These are phyloP conservation scores for Limnomonas spitsbergensis DNA, from an alignment of 139 green algal species.

Conservation along the genomic window DNA sequence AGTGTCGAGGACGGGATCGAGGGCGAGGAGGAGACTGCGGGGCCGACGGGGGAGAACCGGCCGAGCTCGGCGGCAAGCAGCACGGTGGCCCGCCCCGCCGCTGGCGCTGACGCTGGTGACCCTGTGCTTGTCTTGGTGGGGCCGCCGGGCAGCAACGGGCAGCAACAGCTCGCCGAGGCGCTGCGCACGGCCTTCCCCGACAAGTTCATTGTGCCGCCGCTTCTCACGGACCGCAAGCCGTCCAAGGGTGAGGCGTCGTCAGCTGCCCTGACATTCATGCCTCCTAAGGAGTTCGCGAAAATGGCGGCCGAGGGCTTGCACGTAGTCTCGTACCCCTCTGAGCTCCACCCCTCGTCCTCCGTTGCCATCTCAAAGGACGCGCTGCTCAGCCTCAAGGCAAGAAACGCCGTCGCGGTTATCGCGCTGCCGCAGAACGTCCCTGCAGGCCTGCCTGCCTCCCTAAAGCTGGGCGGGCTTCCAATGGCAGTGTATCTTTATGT, in stretches of 20 bases:
- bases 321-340: slow-evolving; percentile 3
- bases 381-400: slow-evolving; percentile 1
- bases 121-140: slow-evolving; percentile 39
- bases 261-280: slow-evolving; percentile 24
- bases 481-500: not conserved
- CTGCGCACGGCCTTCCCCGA: slow-evolving; percentile 34
- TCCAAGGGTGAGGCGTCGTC: slow-evolving; percentile 34
- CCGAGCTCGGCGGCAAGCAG: too few relatives aligned
- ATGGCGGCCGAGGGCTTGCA: slow-evolving; percentile 21
- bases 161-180: not conserved
- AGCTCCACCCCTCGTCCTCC: slow-evolving; percentile 14
- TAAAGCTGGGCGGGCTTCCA: not conserved
- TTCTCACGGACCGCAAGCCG: slow-evolving; percentile 50
- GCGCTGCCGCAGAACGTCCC: slow-evolving; percentile 17
- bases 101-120: not conserved
- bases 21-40: not conserved
- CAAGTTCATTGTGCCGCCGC: slow-evolving; percentile 42
- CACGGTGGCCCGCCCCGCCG: not conserved
- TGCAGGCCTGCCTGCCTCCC: not conserved
- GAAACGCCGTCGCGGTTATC: slow-evolving; percentile 32
- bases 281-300: slow-evolving; percentile 41
- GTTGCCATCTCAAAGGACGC: slow-evolving; percentile 27
- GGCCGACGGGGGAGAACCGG: too few relatives aligned
- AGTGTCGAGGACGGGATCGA: slow-evolving; percentile 23
- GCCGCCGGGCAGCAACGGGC: slow-evolving; percentile 11